Evolutionary conservation across 495 filamentous ascomycete species (phyloP).

Genomic region (Niebla homalea): DNA sequence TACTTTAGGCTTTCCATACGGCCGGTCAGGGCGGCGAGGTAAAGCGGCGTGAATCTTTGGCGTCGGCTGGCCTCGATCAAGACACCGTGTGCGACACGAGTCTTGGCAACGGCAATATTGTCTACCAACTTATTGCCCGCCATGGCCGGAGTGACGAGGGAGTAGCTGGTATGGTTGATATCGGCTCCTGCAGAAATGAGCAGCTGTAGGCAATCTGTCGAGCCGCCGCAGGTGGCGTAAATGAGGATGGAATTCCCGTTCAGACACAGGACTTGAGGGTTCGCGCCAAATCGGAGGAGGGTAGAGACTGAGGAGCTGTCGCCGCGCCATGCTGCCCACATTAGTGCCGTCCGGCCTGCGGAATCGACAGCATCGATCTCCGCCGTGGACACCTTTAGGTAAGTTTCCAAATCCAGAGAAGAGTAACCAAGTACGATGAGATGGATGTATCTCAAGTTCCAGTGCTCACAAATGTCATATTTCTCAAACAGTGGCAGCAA

Average conservation of each 20-base stretch:
- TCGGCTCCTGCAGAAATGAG: conserved; percentile 3
- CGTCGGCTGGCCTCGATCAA: conserved; percentile 5
- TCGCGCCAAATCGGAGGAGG: not conserved
- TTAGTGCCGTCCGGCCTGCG: conserved; percentile 6
- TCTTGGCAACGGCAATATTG: conserved; percentile 3
- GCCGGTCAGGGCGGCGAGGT: conserved; percentile 8
- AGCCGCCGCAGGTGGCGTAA: conserved; percentile 6
- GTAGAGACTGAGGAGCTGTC: conserved; percentile 2
- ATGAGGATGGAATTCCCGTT: conserved; percentile 7
- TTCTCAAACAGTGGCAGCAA: conserved; percentile 3
- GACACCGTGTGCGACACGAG: not conserved
- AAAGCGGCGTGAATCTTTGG: conserved; percentile 5
- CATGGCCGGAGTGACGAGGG: conserved; percentile 4
- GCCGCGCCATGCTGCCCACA: conserved; percentile 10
- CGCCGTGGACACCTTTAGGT: not conserved
- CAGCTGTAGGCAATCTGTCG: not conserved
- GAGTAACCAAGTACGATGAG: conserved; percentile 7
- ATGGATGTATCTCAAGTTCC: conserved; percentile 8
- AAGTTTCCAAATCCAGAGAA: not conserved
- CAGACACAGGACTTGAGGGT: conserved; percentile 1
- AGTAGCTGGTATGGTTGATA: conserved; percentile 2
- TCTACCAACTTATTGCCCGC: conserved; percentile 1
- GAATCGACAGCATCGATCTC: conserved; percentile 5
- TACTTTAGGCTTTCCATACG: conserved; percentile 3
- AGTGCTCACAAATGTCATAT: conserved; percentile 5